A percentile compares a stretch with the other conserved stretches of the same genome.
phyloP scores from a whole-genome alignment of 495 filamentous ascomycete species.

The Aspergillus funiculosus region DNA sequence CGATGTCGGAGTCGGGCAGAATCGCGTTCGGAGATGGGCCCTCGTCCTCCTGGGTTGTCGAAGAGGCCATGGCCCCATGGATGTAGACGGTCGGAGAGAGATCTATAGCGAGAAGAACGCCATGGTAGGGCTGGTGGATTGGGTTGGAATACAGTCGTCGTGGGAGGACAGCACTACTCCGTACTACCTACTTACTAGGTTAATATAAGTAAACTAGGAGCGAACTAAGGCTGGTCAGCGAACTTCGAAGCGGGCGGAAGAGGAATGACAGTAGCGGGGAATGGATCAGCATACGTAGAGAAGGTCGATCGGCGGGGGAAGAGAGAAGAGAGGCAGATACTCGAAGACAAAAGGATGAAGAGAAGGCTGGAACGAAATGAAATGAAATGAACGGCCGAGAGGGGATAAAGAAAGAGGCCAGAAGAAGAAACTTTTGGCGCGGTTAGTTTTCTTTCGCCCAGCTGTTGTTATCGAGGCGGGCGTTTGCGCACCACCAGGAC shows the following conservation, averaged over 20 bases:
- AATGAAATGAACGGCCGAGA: too few species aligned
- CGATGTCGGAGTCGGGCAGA: conserved; percentile 22
- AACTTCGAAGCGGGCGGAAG: not conserved
- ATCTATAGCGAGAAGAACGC: conserved; percentile 26
- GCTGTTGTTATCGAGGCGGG: conserved; percentile 24
- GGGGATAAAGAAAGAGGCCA: not conserved
- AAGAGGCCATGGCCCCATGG: conserved; percentile 40
- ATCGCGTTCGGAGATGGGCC: conserved; percentile 22
- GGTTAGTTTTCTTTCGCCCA: not conserved
- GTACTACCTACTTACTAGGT: too few species aligned
- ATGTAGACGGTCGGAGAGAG: conserved; percentile 6
- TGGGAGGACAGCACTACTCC: conserved; percentile 2
- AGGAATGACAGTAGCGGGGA: conserved; percentile 5
- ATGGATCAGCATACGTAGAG: conserved; percentile 7
- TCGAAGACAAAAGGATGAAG: conserved; percentile 8
- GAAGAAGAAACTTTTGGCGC: not conserved
- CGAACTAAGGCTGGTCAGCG: conserved; percentile 3
- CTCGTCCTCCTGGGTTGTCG: conserved; percentile 35
- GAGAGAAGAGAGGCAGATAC: conserved; percentile 5
- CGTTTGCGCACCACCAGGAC: too few species aligned
- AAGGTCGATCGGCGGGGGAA: conserved; percentile 3
- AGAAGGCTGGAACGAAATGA: not conserved
- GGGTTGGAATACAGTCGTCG: too few species aligned
- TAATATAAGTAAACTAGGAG: too few species aligned
- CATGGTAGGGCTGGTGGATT: conserved; percentile 20